A percentile compares a stretch with the other conserved stretches of the same genome.
Conservation (phyloP, 768 basidiomycete genomes). For the Leccinum longicurvipes region DNA sequence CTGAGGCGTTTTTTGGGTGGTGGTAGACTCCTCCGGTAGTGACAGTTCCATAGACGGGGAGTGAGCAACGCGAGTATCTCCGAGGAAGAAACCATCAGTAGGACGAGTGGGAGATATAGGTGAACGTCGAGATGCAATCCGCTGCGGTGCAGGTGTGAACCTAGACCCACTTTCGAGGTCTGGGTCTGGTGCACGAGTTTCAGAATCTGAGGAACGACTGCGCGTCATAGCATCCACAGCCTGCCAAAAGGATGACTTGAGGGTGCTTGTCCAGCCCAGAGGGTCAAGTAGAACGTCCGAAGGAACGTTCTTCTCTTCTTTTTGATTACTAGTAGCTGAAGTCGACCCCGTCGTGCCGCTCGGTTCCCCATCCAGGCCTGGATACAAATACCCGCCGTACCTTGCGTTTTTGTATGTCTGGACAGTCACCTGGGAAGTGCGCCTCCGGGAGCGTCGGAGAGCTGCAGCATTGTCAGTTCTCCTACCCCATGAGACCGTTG, state of each 20-base stretch:
- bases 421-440: slow-evolving; percentile 1
- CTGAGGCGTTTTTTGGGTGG: not conserved
- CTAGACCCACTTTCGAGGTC: slow-evolving; percentile 9
- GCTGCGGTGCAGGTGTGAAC: slow-evolving; percentile 22
- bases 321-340: not conserved
- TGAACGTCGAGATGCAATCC: slow-evolving; percentile 14
- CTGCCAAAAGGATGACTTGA: slow-evolving; percentile 44
- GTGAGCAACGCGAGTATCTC: not conserved
- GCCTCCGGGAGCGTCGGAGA: slow-evolving; percentile 15
- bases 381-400: slow-evolving; percentile 15
- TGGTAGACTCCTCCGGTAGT: not conserved
- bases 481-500: slow-evolving; percentile 28
- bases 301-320: not conserved
- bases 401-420: slow-evolving; percentile 8
- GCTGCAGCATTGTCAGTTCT: slow-evolving; percentile 24
- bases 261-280: slow-evolving; percentile 40
- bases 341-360: not conserved
- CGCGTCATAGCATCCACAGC: slow-evolving; percentile 50
- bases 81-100: not conserved
- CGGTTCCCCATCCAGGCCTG: not conserved
- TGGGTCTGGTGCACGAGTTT: not conserved
- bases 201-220: slow-evolving; percentile 29
- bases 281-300: slow-evolving; percentile 7
- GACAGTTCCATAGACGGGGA: not conserved
- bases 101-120: slow-evolving; percentile 1